phyloP scores from a whole-genome alignment of 768 basidiomycete genomes.

The Rhodotorula toruloides region DNA sequence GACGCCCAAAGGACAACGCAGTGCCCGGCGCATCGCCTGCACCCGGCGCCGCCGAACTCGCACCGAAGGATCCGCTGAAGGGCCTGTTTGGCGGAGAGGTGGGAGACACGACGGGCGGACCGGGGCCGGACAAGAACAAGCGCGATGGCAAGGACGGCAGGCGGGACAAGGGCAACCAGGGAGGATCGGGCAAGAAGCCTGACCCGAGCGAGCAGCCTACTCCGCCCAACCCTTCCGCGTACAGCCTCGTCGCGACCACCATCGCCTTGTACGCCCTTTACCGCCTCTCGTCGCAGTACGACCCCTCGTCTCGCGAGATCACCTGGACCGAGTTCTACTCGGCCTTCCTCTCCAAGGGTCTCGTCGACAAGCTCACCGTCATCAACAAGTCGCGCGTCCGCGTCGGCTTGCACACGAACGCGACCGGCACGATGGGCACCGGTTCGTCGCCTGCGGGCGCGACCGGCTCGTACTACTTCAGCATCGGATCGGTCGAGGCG shows the following conservation, averaged over 20 bases:
- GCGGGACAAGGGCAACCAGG: slow-evolving; percentile 7
- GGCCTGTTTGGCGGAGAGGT: slow-evolving; percentile 5
- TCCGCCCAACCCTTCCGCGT: slow-evolving; percentile 18
- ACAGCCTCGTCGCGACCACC: slow-evolving; percentile 32
- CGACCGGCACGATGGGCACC: slow-evolving; percentile 63
- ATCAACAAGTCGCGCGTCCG: slow-evolving; percentile 86
- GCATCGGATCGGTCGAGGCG: slow-evolving; percentile 92
- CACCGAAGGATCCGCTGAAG: slow-evolving; percentile 24
- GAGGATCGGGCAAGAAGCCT: slow-evolving; percentile 4
- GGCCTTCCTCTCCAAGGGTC: slow-evolving; percentile 90
- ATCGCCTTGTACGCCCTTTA: slow-evolving; percentile 39
- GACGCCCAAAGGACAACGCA: slow-evolving; percentile 13
- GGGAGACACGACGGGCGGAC: slow-evolving; percentile 20
- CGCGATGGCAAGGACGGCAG: slow-evolving; percentile 7
- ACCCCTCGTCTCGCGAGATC: slow-evolving; percentile 62
- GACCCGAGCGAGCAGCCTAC: slow-evolving; percentile 10
- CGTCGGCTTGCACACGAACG: slow-evolving; percentile 86
- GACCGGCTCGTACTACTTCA: slow-evolving; percentile 68
- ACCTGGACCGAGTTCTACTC: slow-evolving; percentile 99
- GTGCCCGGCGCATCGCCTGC: slow-evolving; percentile 2
- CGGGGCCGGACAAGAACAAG: slow-evolving; percentile 16
- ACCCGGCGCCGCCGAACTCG: slow-evolving; percentile 21
- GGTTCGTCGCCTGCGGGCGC: slow-evolving; percentile 54
- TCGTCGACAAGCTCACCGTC: slow-evolving; percentile 88
- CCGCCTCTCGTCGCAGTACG: slow-evolving; percentile 35